phyloP scores from a whole-genome alignment of 306 rosid species.

The Fragaria ananassa region DNA sequence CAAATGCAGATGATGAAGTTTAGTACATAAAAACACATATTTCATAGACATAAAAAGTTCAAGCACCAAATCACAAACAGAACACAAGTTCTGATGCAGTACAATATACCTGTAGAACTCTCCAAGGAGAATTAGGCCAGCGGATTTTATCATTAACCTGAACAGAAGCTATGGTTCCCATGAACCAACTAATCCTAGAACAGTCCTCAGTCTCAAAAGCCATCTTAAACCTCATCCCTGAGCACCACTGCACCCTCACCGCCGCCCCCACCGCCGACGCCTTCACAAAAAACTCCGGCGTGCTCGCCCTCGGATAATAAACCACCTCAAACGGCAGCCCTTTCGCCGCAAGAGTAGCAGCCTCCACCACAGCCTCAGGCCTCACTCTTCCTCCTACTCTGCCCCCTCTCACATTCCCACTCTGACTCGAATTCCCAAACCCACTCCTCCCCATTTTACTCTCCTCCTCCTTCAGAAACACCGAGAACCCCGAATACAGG shows the following conservation, averaged over 20 bases:
- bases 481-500: constrained; percentile 53
- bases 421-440: constrained; percentile 37
- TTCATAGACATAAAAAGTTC: neutral
- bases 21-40: neutral
- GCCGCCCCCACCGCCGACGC: constrained; percentile 67
- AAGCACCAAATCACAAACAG: neutral
- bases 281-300: constrained; percentile 88
- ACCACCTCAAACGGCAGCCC: constrained; percentile 73
- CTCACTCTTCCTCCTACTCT: constrained; percentile 40
- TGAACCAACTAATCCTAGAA: constrained; percentile 93
- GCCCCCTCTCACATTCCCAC: constrained; percentile 28
- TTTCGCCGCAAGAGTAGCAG: constrained; percentile 54
- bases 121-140: constrained; percentile 98
- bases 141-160: constrained; percentile 76
- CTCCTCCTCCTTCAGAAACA: constrained; percentile 50
- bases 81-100: neutral
- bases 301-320: constrained; percentile 74
- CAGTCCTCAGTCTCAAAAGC: constrained; percentile 98
- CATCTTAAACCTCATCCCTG: constrained; percentile 98
- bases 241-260: constrained; percentile 79
- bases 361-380: constrained; percentile 73
- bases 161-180: constrained; percentile 90
- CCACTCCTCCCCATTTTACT: constrained; percentile 46
- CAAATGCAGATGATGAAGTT: neutral
- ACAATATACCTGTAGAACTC: constrained; percentile 82